phyloP scores from a whole-genome alignment of 108 stramenopile genomes.

The Skeletonema tropicum region DNA sequence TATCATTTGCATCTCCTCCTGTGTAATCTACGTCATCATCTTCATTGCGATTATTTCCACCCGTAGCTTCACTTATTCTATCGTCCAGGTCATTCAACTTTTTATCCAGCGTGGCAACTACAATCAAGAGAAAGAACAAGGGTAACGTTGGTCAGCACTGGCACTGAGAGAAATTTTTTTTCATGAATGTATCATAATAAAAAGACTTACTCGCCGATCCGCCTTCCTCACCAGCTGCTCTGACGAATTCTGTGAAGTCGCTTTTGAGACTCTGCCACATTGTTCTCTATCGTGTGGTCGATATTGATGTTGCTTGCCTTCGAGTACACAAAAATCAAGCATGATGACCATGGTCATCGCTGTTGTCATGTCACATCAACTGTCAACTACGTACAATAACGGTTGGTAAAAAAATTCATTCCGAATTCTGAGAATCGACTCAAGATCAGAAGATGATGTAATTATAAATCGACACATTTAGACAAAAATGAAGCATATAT shows the following conservation, averaged over 20 bases:
- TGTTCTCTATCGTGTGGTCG: not conserved
- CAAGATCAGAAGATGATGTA: no score
- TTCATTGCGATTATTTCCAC: not conserved
- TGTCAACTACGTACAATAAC: no score
- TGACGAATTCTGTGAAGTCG: not conserved
- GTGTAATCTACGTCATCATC: slow-evolving; percentile 1
- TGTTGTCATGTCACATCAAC: no score
- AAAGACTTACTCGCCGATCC: not conserved
- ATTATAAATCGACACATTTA: no score
- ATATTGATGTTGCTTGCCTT: no score
- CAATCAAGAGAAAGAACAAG: not conserved
- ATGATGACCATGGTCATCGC: no score
- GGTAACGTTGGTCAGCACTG: not conserved
- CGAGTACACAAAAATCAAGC: no score
- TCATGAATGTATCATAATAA: not conserved
- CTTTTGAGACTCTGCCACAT: slow-evolving; percentile 3
- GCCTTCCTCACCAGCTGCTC: not conserved
- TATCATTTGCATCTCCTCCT: not conserved
- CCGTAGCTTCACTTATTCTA: not conserved
- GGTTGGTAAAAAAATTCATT: no score
- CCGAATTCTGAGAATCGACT: no score
- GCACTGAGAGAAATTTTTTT: not conserved
- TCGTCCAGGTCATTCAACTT: not conserved
- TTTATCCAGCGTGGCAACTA: not conserved
- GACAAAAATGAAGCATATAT: no score